A percentile compares a stretch with the other conserved stretches of the same genome.
These are phyloP conservation scores for Colletotrichum trifolii DNA, from an alignment of 2,329 filamentous ascomycete genomes.

Conservation along the genomic window DNA sequence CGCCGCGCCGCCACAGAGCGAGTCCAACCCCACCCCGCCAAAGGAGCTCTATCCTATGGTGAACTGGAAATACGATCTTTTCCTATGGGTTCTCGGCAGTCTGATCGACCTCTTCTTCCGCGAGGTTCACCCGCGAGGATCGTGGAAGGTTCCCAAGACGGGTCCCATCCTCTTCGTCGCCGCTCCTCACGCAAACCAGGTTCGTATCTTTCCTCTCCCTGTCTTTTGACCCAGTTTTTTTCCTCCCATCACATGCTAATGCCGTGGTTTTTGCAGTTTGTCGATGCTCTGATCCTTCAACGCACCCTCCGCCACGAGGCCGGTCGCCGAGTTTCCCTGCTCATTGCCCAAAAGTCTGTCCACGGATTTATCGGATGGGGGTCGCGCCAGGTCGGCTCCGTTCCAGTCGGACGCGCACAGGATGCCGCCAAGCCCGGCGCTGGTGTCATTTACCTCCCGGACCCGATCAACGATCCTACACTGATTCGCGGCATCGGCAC, in stretches of 20 bases:
- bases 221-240: conserved; percentile 24
- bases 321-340: conserved; percentile 87
- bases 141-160: conserved; percentile 91
- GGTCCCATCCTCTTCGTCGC: conserved; percentile 96
- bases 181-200: conserved; percentile 96
- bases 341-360: conserved; percentile 96
- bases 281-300: conserved; percentile 94
- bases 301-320: conserved; percentile 88
- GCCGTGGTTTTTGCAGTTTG: conserved; percentile 70
- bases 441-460: conserved; percentile 88
- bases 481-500: conserved; percentile 83
- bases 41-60: conserved; percentile 77
- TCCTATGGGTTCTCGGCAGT: conserved; percentile 82
- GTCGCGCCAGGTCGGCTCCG: conserved; percentile 85
- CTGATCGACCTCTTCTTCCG: conserved; percentile 97
- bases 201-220: conserved; percentile 45
- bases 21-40: conserved; percentile 41
- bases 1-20: conserved; percentile 41
- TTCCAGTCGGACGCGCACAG: conserved; percentile 93
- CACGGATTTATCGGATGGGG: conserved; percentile 91
- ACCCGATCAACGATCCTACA: conserved; percentile 85
- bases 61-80: conserved; percentile 80
- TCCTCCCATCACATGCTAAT: conserved; percentile 32
- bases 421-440: conserved; percentile 84
- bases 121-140: conserved; percentile 93